Base-by-base conservation (phyloP, 345 rosid genomes). In the Chamaenerion angustifolium region DNA sequence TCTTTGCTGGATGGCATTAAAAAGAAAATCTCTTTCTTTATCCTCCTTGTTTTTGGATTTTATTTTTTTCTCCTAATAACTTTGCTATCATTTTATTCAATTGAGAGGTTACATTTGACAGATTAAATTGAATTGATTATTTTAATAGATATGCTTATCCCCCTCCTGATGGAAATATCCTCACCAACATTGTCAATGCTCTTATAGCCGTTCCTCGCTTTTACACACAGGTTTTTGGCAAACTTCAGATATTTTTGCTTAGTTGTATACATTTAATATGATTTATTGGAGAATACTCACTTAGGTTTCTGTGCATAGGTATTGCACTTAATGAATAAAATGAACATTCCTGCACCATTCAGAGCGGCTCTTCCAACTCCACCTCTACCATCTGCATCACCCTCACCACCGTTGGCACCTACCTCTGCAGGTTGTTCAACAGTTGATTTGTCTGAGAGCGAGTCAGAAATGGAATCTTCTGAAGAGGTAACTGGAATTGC, bases 261-360 rank as follows among this genome's bases (percentile, higher is more conserved):
- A 42, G 56, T 35, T 37, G 45, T 25, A n/a, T 17, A 3, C 16
- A 25, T 45, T 43, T 11, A 45, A 17, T 23, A 10, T 8, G 9
- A 8, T 5, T 9, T 14, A 40, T 31, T 56, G 31, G 42, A 25
- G n/a, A 11, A 25, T 40, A 27, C 14, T 17, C 12, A 44, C 41
- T 21, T 55, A 10, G 14, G 17, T 7, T 52, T 54, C 40, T 47
- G 8, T 60, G 57, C 49, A 40, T 57, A 92, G 96, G 90, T 87
- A 64, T 67, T 92, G 76, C 98, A 87, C 72, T 71, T 92, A 65
- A 92, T 92, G 98, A 92, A 92, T 71, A 92, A 92, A 82, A 87
- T 92, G 98, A 87, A 84, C 67, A 80, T 92, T 67, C 98, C 96
- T 64, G 89, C 96, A 60, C 98, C 96, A 42, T 87, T 92, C 68